phyloP scores from a whole-genome alignment of 768 basidiomycete species.

The Tricholoma hemisulphureum region DNA sequence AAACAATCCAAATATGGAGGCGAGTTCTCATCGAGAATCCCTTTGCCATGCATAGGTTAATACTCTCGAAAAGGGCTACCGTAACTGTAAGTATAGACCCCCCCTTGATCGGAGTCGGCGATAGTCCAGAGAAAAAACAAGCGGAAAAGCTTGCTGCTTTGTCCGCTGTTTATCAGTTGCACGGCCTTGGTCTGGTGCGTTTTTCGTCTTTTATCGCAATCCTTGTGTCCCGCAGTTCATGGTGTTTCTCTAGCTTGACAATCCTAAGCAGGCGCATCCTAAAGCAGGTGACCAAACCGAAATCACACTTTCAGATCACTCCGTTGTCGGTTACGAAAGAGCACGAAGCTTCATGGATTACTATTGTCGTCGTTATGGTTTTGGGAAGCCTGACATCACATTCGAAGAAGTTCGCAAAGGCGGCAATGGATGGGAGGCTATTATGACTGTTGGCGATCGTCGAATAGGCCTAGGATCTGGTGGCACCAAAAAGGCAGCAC shows the following conservation, averaged over 20 bases:
- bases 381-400: slow-evolving; percentile 69
- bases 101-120: slow-evolving; percentile 59
- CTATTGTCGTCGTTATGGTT: slow-evolving; percentile 80
- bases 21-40: slow-evolving; percentile 21
- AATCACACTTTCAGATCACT: slow-evolving; percentile 57
- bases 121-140: slow-evolving; percentile 54
- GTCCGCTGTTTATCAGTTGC: slow-evolving; percentile 70
- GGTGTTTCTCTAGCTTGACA: slow-evolving; percentile 35
- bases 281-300: slow-evolving; percentile 20
- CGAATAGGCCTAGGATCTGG: slow-evolving; percentile 81
- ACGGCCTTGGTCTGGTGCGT: slow-evolving; percentile 62
- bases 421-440: slow-evolving; percentile 60
- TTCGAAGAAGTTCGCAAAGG: slow-evolving; percentile 37
- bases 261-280: slow-evolving; percentile 30
- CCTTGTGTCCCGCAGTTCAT: slow-evolving; percentile 1
- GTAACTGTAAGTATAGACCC: slow-evolving; percentile 38
- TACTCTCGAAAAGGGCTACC: slow-evolving; percentile 34
- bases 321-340: slow-evolving; percentile 61
- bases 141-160: slow-evolving; percentile 77
- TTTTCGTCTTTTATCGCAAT: background rate
- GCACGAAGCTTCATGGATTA: slow-evolving; percentile 94
- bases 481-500: slow-evolving; percentile 67
- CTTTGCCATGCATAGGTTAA: background rate
- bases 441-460: slow-evolving; percentile 72
- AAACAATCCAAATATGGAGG: slow-evolving; percentile 41